Base-by-base conservation (phyloP, 352 stramenopile species). In the Pythium rhizo-oryzae region DNA sequence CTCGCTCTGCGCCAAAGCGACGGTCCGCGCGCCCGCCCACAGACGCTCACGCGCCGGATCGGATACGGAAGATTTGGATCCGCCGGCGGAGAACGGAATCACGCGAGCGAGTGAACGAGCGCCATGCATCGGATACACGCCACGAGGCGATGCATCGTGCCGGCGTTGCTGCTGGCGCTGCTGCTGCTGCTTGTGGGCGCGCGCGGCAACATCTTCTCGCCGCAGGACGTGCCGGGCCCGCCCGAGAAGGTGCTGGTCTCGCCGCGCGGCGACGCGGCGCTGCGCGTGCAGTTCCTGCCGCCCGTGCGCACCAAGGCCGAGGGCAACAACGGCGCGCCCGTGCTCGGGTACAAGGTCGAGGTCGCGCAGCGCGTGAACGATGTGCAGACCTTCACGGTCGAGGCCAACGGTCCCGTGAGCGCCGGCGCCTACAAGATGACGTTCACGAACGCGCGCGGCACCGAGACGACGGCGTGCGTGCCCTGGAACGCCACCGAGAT, bases 261-360 rank as follows among this genome's bases (percentile, higher is more conserved):
- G 21, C 55, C 77, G 6, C 68, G 72, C 6, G 83, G 76, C 30
- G 79, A 84, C 54, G 77, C 84, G 47, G 72, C 82, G 1, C 55
- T 94, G 66, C 84, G 64, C 41, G 76, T 92, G 41, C 82, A 92
- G 74, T 85, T 92, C 54, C 60, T 82, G 23, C 79, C 81, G 18
- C 83, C 85, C 0, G 70, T 79, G 50, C 66, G 78, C 16, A 75
- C 75, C 55, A 93, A 87, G 54, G 79, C 81, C 43, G 85, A 93
- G 62, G 82, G 81, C 35, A 80, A 84, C 65, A 90, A 90, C 61
- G 83, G 84, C 21, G 82, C 83, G 1, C 85, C 85, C 1, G 82
- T 94, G 47, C 67, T 94, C 13, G 85, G 85, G 0, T 94, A 94
- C 72, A 90, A 87, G 50, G 80, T 94, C 58, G 85, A 94, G 44